Percentiles rank a stretch among this genome's conserved stretches.
Conservation (phyloP, 352 stramenopile genomes). For the Pythium oligandrum region DNA sequence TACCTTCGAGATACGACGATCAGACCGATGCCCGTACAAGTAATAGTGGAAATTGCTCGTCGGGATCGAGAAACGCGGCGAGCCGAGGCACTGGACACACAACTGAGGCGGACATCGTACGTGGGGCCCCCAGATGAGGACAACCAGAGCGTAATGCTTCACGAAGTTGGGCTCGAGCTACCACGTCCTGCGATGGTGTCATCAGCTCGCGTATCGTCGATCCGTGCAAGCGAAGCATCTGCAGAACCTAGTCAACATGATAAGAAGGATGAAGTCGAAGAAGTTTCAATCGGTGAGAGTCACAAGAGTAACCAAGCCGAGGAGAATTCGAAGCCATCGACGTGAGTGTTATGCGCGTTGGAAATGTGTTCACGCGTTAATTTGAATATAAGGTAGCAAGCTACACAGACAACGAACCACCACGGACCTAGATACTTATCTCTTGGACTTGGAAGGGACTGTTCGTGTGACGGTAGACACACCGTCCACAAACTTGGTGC, state of each 20-base stretch:
- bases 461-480: slow-evolving; percentile 98
- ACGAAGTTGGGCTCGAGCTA: slow-evolving; percentile 9
- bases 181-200: slow-evolving; percentile 4
- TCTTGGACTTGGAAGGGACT: slow-evolving; percentile 57
- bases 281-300: too few relatives aligned
- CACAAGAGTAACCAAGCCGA: too few relatives aligned
- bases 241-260: too few relatives aligned
- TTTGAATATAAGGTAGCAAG: too few relatives aligned
- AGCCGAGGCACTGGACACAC: slow-evolving; percentile 24
- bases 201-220: background rate
- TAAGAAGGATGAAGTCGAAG: too few relatives aligned
- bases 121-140: slow-evolving; percentile 1
- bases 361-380: too few relatives aligned
- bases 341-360: too few relatives aligned
- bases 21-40: slow-evolving; percentile 44
- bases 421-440: slow-evolving; percentile 18
- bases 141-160: background rate
- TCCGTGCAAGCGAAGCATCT: too few relatives aligned
- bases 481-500: slow-evolving; percentile 99
- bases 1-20: slow-evolving; percentile 44
- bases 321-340: too few relatives aligned
- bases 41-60: slow-evolving; percentile 58
- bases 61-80: slow-evolving; percentile 28
- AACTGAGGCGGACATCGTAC: slow-evolving; percentile 38
- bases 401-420: too few relatives aligned